phyloP scores from a whole-genome alignment of 257 asterid genomes.

The Salvia hispanica region DNA sequence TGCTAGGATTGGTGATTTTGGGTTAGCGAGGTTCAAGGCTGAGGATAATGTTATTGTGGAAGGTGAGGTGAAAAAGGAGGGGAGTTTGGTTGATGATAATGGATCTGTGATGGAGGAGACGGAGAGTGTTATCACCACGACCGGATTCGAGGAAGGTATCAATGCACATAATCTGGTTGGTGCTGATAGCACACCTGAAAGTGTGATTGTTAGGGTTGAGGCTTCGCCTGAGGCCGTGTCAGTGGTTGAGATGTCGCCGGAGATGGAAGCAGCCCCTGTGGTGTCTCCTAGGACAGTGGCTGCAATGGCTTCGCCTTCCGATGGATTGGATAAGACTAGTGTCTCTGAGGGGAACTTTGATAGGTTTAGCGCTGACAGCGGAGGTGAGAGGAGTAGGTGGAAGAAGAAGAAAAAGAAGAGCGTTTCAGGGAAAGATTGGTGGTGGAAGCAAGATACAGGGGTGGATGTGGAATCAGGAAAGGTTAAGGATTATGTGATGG shows the following conservation, averaged over 20 bases:
- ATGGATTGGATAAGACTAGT: conserved; percentile 65
- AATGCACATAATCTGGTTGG: conserved; percentile 38
- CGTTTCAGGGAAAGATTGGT: conserved; percentile 84
- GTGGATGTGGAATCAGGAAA: conserved; percentile 54
- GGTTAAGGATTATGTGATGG: conserved; percentile 93
- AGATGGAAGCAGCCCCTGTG: conserved; percentile 44
- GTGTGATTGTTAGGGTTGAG: conserved; percentile 61
- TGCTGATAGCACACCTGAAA: conserved; percentile 72
- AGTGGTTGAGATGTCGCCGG: conserved; percentile 62
- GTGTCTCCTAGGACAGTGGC: conserved; percentile 80
- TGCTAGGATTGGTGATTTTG: conserved; percentile 94
- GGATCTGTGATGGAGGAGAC: conserved; percentile 77
- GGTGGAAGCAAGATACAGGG: conserved; percentile 96
- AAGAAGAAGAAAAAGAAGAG: conserved; percentile 80
- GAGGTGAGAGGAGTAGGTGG: conserved; percentile 52
- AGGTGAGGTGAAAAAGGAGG: conserved; percentile 63
- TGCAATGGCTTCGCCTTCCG: conserved; percentile 70
- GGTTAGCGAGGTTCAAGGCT: conserved; percentile 78
- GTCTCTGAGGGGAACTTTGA: conserved; percentile 70
- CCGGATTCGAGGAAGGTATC: conserved; percentile 61
- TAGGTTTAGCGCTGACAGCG: conserved; percentile 60
- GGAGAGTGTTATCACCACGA: conserved; percentile 74
- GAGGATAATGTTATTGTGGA: conserved; percentile 58
- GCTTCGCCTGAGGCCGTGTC: conserved; percentile 60
- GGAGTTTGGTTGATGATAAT: conserved; percentile 56